Conservation (phyloP, 768 basidiomycete species). For the Tricholoma saponaceum region DNA sequence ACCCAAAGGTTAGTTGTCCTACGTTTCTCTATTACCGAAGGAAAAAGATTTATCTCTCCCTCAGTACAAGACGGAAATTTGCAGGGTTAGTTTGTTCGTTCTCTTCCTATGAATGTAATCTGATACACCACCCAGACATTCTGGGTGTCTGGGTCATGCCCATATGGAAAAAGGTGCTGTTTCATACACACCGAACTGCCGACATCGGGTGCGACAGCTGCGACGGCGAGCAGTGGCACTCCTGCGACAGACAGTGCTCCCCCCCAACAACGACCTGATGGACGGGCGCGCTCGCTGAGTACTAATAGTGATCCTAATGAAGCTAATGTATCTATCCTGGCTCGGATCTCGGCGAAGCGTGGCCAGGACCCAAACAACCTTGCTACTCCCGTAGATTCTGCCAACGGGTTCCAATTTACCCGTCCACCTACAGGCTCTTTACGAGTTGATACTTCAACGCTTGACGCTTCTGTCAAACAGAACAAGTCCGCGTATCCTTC, state of each 20-base stretch:
- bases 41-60: constrained; percentile 12
- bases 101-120: constrained; percentile 3
- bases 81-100: constrained; percentile 54
- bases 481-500: constrained; percentile 86
- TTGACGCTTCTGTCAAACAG: constrained; percentile 60
- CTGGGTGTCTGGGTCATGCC: constrained; percentile 92
- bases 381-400: constrained; percentile 50
- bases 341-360: constrained; percentile 71
- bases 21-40: constrained; percentile 10
- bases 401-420: constrained; percentile 49
- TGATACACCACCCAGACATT: constrained; percentile 58
- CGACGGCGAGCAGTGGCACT: constrained; percentile 31
- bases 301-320: constrained; percentile 81
- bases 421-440: constrained; percentile 68
- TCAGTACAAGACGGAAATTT: constrained; percentile 93
- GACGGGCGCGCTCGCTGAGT: constrained; percentile 63
- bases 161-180: constrained; percentile 89
- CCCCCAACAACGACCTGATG: constrained; percentile 50
- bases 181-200: constrained; percentile 91
- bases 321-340: constrained; percentile 65
- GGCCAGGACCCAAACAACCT: constrained; percentile 42
- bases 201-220: constrained; percentile 52
- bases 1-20: constrained; percentile 68
- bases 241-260: constrained; percentile 39
- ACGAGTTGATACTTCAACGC: constrained; percentile 68